Conservation (phyloP, 176 grass and related monocot genomes). For the Guadua angustifolia region DNA sequence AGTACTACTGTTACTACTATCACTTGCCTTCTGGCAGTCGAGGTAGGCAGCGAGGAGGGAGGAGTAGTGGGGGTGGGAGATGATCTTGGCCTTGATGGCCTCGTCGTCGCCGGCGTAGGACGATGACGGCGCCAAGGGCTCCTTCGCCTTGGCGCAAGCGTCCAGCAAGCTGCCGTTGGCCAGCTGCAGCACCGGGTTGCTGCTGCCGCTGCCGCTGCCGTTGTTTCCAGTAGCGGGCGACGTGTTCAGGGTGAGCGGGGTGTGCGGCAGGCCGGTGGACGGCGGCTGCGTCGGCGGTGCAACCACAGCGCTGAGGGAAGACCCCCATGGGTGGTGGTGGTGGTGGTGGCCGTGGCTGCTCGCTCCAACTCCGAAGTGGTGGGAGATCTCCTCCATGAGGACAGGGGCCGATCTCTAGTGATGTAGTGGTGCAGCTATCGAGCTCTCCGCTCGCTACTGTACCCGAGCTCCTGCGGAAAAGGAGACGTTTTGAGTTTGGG, state of each 20-base stretch:
- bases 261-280: slow-evolving; percentile 39
- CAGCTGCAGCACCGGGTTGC: slow-evolving; percentile 50
- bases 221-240: slow-evolving; percentile 9
- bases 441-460: slow-evolving; percentile 40
- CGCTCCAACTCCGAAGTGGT: slow-evolving; percentile 64
- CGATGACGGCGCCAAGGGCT: slow-evolving; percentile 66
- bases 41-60: slow-evolving; percentile 94
- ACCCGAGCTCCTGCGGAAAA: slow-evolving; percentile 51
- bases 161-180: slow-evolving; percentile 50
- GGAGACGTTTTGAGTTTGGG: slow-evolving; percentile 40
- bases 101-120: slow-evolving; percentile 66
- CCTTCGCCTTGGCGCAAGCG: slow-evolving; percentile 67
- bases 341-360: slow-evolving; percentile 51
- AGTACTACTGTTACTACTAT: not conserved
- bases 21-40: slow-evolving; percentile 93
- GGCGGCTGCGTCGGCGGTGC: slow-evolving; percentile 46
- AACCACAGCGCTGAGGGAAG: slow-evolving; percentile 58
- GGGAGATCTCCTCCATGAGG: slow-evolving; percentile 80
- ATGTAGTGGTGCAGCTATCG: slow-evolving; percentile 63
- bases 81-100: slow-evolving; percentile 95
- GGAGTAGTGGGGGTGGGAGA: slow-evolving; percentile 92
- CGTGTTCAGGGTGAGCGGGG: slow-evolving; percentile 63
- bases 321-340: slow-evolving; percentile 51
- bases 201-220: not conserved
- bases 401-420: slow-evolving; percentile 51